Evolutionary conservation across 805 yeast genomes (phyloP), one percentile per base, ranked within the genome.

Genomic region (Cyberlindnera maclurae): DNA sequence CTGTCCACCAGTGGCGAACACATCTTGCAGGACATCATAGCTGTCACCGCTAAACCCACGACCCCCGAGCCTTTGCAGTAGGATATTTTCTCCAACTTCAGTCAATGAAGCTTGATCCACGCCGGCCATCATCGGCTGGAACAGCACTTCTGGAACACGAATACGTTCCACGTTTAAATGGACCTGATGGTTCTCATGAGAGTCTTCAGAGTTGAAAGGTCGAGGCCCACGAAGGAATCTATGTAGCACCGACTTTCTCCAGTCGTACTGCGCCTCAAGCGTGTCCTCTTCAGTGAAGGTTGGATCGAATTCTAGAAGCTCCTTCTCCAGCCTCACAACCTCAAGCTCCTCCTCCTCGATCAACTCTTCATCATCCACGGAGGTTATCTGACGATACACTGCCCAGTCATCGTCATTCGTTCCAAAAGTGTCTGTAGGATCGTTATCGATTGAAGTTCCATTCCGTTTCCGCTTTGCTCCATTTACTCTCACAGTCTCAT

Each of bases 361-460:
- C 26, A 75, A 75, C 49, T 87, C 96, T 42, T 82, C 88, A 48
- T 88, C 85, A 18, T 79, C 81, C 13, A 70, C 80, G 45, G 73
- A 76, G 15, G 86, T 75, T 40, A 88, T 82, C 54, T 86, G 93
- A 51, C 93, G 73, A 57, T 90, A 90, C 13, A 87, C 79, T 16
- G 82, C 77, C 97, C 97, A 90, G 60, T 93, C 98, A 40, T 84
- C 95, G 56, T 90, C 97, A 53, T 87, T 79, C 3, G 96, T 89
- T 40, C 97, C 97, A 61, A 90, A 89, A 0, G 89, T 85, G 60
- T 90, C 97, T 51, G 79, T 86, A 12, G 94, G 95, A 58, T 87
- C 97, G 49, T 85, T 86, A 53, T 86, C 96, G 26, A 84, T 81
- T 8, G 34, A 24, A 1, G 79, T 75, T 48, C 72, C 75, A 6